These are phyloP conservation scores for Isabelozyma gotoi DNA, from an alignment of 805 yeast species.

Conservation along the genomic window DNA sequence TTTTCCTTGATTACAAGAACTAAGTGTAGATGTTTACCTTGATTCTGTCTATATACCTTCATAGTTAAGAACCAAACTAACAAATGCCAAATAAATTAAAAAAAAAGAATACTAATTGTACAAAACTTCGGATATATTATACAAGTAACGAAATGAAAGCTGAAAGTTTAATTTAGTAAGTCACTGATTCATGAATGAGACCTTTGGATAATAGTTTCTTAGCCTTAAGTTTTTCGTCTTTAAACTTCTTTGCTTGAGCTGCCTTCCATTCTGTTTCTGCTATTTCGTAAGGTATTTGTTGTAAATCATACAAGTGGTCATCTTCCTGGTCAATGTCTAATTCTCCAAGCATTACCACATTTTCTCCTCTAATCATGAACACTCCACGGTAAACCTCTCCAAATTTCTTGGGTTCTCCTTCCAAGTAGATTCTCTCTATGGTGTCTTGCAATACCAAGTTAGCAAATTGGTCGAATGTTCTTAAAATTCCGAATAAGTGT, in stretches of 20 bases:
- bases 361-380: slow-evolving; percentile 91
- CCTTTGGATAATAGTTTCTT: slow-evolving; percentile 54
- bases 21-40: no score
- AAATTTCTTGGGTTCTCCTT: slow-evolving; percentile 43
- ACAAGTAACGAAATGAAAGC: not conserved
- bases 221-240: slow-evolving; percentile 44
- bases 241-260: slow-evolving; percentile 30
- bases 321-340: slow-evolving; percentile 87
- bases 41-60: no score
- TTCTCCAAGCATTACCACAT: slow-evolving; percentile 91
- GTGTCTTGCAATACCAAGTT: slow-evolving; percentile 92
- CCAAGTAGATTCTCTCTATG: slow-evolving; percentile 74
- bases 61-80: not conserved
- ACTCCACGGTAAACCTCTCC: slow-evolving; percentile 82
- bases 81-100: not conserved
- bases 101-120: not conserved
- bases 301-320: slow-evolving; percentile 55
- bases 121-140: not conserved
- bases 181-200: slow-evolving; percentile 55
- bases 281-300: slow-evolving; percentile 58
- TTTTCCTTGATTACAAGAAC: no score
- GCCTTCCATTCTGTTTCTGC: slow-evolving; percentile 50
- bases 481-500: slow-evolving; percentile 79
- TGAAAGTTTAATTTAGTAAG: slow-evolving; percentile 13
- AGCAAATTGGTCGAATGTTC: slow-evolving; percentile 95